phyloP scores from a whole-genome alignment of 2,329 filamentous ascomycete species.

The Pseudogymnoascus sp. region DNA sequence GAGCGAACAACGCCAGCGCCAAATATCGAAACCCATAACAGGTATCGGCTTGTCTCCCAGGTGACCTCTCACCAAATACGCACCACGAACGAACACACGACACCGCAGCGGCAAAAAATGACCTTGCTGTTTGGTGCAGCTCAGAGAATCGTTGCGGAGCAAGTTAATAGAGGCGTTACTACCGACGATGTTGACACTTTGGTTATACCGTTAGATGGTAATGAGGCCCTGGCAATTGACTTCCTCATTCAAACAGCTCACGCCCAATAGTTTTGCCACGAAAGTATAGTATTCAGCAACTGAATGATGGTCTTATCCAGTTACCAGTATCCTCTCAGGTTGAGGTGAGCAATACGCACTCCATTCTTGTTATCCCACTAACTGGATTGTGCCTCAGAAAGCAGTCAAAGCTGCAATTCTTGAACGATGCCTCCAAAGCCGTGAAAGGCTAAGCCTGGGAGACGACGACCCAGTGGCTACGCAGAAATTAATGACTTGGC shows the following conservation, averaged over 20 bases:
- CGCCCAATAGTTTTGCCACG: not conserved
- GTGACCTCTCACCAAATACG: not conserved
- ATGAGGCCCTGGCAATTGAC: not conserved
- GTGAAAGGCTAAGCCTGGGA: not conserved
- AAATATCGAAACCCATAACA: not conserved
- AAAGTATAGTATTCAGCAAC: not conserved
- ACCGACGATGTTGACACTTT: not conserved
- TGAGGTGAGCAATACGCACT: not conserved
- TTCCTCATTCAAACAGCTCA: not conserved
- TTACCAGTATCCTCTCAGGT: not conserved
- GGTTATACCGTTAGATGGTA: not conserved
- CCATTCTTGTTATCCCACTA: not conserved
- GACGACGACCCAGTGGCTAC: not conserved
- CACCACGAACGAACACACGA: not conserved
- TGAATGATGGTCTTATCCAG: not conserved
- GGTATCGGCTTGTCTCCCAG: not conserved
- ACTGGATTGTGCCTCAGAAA: not conserved
- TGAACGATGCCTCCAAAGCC: not conserved
- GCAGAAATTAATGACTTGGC: not conserved
- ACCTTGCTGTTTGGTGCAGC: not conserved
- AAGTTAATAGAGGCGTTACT: not conserved
- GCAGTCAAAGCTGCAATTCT: not conserved
- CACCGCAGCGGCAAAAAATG: not conserved
- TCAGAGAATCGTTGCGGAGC: not conserved
- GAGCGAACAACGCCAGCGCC: not conserved